phyloP scores from a whole-genome alignment of 192 early-diverging fungal genomes.

The Backusella westeae region DNA sequence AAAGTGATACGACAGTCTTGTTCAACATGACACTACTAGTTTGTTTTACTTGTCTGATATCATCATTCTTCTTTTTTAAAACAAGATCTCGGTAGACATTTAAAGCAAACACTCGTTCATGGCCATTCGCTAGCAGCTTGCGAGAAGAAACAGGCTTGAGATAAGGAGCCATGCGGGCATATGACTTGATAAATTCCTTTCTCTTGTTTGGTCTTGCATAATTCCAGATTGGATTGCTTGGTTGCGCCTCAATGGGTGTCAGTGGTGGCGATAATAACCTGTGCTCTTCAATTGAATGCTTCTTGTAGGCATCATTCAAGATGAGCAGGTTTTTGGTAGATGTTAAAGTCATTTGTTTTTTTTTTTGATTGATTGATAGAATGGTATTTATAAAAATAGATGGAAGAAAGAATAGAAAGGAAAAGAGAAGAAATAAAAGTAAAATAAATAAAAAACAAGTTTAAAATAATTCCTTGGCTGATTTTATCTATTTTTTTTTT shows the following conservation, averaged over 20 bases:
- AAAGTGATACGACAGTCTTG: constrained; percentile 15
- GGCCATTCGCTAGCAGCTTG: background rate
- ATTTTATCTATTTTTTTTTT: background rate
- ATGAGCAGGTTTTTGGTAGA: background rate
- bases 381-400: background rate
- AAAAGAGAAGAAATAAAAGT: background rate
- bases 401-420: background rate
- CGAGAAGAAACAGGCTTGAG: background rate
- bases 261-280: constrained; percentile 17
- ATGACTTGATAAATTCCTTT: constrained; percentile 14
- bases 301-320: background rate
- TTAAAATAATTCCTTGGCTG: background rate
- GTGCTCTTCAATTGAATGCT: background rate
- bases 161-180: constrained; percentile 12
- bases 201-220: constrained; percentile 7
- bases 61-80: background rate
- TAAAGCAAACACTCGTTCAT: constrained; percentile 6
- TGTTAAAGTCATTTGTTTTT: background rate
- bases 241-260: constrained; percentile 15
- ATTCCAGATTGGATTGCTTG: background rate
- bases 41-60: background rate
- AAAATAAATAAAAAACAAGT: background rate
- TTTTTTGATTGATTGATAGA: background rate
- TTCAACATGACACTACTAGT: constrained; percentile 15
- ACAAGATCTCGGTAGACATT: constrained; percentile 15